phyloP scores from a whole-genome alignment of 352 stramenopile species.

The Globisporangium sylvaticum region DNA sequence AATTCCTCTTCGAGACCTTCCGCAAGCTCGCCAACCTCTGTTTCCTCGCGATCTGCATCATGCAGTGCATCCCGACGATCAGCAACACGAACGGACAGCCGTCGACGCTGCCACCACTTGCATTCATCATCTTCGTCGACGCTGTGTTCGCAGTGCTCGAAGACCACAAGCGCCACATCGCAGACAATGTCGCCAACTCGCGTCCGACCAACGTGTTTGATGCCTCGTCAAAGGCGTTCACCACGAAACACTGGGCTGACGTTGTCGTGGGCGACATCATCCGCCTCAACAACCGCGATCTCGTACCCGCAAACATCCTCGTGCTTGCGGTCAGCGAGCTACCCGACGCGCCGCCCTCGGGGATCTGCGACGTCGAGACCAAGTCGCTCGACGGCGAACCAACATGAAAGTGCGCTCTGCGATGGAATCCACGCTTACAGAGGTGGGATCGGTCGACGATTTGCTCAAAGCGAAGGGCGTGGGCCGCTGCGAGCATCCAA shows the following conservation, averaged over 20 bases:
- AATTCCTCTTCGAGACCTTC: conserved; percentile 90
- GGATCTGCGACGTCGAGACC: conserved; percentile 87
- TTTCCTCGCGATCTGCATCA: conserved; percentile 88
- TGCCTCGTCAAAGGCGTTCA: conserved; percentile 36
- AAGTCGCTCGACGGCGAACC: conserved; percentile 89
- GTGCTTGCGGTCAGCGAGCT: conserved; percentile 76
- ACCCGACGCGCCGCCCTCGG: conserved; percentile 48
- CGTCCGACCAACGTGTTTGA: conserved; percentile 64
- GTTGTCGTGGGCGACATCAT: conserved; percentile 85
- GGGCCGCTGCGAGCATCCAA: conserved; percentile 77
- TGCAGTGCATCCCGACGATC: conserved; percentile 87
- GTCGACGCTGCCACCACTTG: conserved; percentile 82
- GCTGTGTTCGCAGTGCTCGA: conserved; percentile 86
- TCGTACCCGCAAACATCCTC: conserved; percentile 83
- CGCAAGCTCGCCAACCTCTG: conserved; percentile 92
- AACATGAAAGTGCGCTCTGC: conserved; percentile 90
- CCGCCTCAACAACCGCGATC: conserved; percentile 71
- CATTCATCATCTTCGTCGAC: conserved; percentile 90
- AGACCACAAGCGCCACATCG: conserved; percentile 82
- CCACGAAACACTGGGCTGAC: conserved; percentile 64
- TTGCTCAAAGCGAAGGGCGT: conserved; percentile 51
- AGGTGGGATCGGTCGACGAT: conserved; percentile 40
- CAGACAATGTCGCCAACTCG: conserved; percentile 82
- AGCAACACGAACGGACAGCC: conserved; percentile 88
- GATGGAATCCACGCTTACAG: conserved; percentile 61